Conservation (phyloP, 1,284 basidiomycete genomes). For the Vanrija sp. region DNA sequence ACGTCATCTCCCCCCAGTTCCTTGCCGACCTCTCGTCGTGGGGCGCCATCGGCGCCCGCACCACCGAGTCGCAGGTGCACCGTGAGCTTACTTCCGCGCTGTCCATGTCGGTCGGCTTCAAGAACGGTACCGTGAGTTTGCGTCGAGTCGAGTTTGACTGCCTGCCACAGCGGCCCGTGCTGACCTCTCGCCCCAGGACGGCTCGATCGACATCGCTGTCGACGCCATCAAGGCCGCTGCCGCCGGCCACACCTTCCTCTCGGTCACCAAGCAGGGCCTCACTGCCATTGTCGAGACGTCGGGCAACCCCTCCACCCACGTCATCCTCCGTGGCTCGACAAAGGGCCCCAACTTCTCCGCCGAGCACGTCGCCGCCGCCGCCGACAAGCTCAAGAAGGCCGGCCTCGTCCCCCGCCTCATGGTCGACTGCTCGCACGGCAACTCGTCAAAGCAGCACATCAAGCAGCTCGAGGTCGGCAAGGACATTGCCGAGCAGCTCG, state of each 20-base stretch:
- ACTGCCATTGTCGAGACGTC: conserved; percentile 87
- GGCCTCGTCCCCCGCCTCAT: conserved; percentile 76
- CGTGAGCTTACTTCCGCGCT: conserved; percentile 85
- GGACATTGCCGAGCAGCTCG: conserved; percentile 61
- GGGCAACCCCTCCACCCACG: conserved; percentile 53
- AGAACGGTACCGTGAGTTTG: conserved; percentile 54
- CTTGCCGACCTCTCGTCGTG: conserved; percentile 73
- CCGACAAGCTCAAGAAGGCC: conserved; percentile 72
- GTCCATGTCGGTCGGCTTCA: conserved; percentile 81
- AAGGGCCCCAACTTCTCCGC: conserved; percentile 80
- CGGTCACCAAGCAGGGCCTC: conserved; percentile 86
- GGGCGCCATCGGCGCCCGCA: conserved; percentile 97
- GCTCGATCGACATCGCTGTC: conserved; percentile 73
- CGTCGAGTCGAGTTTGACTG: conserved; percentile 14
- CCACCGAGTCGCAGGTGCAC: conserved; percentile 90
- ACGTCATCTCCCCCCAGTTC: conserved; percentile 79
- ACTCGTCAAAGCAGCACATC: conserved; percentile 59
- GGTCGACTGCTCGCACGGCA: conserved; percentile 89
- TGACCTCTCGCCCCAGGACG: conserved; percentile 44
- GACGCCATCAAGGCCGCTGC: conserved; percentile 87
- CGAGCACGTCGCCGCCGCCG: conserved; percentile 72
- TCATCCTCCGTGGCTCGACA: conserved; percentile 82
- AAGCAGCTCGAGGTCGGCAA: conserved; percentile 56
- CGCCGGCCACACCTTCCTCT: conserved; percentile 84
- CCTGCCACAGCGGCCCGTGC: conserved; percentile 22